Evolutionary conservation across 441 rosid species (phyloP).

Genomic region (Populus hybrid): DNA sequence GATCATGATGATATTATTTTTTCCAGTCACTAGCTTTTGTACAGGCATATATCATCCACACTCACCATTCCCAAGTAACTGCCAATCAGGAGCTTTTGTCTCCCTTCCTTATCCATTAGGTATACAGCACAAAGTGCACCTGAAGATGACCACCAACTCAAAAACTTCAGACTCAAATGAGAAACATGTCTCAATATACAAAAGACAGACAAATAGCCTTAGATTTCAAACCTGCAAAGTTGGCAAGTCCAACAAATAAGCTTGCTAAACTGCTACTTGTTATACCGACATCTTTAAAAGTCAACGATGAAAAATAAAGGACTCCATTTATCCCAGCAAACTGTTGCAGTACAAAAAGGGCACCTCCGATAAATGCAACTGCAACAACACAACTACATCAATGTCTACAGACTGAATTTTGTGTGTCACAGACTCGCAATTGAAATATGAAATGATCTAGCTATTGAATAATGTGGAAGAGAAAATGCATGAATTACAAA

Average conservation of each 20-base stretch:
- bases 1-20: background rate
- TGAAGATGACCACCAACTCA: constrained; percentile 22
- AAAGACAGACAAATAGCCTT: background rate
- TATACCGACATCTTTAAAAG: constrained; percentile 70
- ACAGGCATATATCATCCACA: constrained; percentile 3
- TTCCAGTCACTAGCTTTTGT: background rate
- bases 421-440: background rate
- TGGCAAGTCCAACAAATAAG: constrained; percentile 56
- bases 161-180: constrained; percentile 9
- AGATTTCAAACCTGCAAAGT: constrained; percentile 58
- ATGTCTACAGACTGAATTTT: background rate
- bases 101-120: constrained; percentile 63
- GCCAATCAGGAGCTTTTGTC: constrained; percentile 58
- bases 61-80: constrained; percentile 79
- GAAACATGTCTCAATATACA: background rate
- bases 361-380: constrained; percentile 68
- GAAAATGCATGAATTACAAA: background rate
- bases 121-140: constrained; percentile 60
- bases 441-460: background rate
- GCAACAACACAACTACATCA: constrained; percentile 31
- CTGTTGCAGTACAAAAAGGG: constrained; percentile 71
- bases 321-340: constrained; percentile 86
- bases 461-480: background rate
- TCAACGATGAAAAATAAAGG: constrained; percentile 76
- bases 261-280: constrained; percentile 57